Percentiles rank a stretch among this genome's conserved stretches.
phyloP scores from a whole-genome alignment of 371 early-diverging fungal genomes.

The Mortierella sp. region DNA sequence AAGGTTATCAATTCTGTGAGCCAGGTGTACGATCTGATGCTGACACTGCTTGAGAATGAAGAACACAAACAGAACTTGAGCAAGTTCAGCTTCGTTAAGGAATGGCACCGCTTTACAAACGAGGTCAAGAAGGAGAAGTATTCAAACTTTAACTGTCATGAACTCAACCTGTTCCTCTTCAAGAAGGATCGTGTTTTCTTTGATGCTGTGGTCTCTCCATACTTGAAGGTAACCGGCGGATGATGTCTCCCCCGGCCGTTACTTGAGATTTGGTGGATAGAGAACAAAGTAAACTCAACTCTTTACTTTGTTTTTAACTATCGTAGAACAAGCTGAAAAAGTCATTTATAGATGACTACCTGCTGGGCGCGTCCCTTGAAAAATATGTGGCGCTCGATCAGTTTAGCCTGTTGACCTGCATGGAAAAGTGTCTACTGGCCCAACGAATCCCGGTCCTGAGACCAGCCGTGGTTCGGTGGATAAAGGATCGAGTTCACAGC shows the following conservation, averaged over 20 bases:
- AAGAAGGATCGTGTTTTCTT: slow-evolving; percentile 62
- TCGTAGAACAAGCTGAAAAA: slow-evolving; percentile 61
- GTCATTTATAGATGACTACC: slow-evolving; percentile 64
- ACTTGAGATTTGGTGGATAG: too few relatives aligned
- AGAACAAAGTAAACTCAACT: neutral
- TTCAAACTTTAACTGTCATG: slow-evolving; percentile 61
- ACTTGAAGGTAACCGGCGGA: slow-evolving; percentile 57
- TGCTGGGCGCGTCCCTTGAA: slow-evolving; percentile 56
- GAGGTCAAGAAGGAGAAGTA: slow-evolving; percentile 57
- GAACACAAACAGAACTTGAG: slow-evolving; percentile 17
- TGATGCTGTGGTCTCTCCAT: slow-evolving; percentile 56
- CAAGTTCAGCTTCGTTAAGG: slow-evolving; percentile 34
- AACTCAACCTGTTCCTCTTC: slow-evolving; percentile 67
- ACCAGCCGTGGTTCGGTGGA: slow-evolving; percentile 41
- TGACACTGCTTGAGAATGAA: slow-evolving; percentile 26
- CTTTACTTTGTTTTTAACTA: neutral
- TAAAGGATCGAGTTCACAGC: slow-evolving; percentile 47
- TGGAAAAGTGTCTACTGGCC: slow-evolving; percentile 64
- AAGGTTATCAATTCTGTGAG: slow-evolving; percentile 44
- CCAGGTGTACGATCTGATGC: slow-evolving; percentile 45
- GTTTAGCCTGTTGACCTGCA: slow-evolving; percentile 50
- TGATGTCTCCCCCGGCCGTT: too few relatives aligned
- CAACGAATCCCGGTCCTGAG: slow-evolving; percentile 48
- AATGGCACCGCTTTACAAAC: slow-evolving; percentile 29
- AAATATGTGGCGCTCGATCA: slow-evolving; percentile 50